Evolutionary conservation across 352 stramenopile species (phyloP).

Genomic region (Phytopythium delawarense): DNA sequence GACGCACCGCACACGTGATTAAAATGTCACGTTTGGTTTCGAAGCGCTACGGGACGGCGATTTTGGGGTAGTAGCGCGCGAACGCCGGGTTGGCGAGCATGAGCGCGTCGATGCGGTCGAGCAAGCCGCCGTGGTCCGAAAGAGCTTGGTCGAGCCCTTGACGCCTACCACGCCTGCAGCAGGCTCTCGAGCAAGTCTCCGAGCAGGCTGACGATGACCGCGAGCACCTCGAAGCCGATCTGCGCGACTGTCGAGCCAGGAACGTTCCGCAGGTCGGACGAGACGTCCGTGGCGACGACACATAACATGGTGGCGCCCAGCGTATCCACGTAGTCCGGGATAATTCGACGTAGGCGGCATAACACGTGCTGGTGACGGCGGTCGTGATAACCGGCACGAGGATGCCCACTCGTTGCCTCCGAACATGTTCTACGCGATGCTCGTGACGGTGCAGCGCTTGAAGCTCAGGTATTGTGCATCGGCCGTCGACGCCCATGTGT

Average conservation of each 20-base stretch:
- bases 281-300: conserved; percentile 85
- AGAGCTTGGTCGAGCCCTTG: conserved; percentile 94
- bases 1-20: not conserved
- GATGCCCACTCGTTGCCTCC: conserved; percentile 34
- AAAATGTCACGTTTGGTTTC: not conserved
- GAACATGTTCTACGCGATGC: conserved; percentile 28
- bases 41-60: conserved; percentile 21
- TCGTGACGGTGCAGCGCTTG: conserved; percentile 26
- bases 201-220: conserved; percentile 90
- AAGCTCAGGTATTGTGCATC: conserved; percentile 20
- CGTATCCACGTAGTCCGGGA: conserved; percentile 87
- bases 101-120: conserved; percentile 95
- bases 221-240: conserved; percentile 84
- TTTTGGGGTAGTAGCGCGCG: conserved; percentile 48
- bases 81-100: conserved; percentile 93
- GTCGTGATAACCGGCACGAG: conserved; percentile 24
- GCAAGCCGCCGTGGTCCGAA: conserved; percentile 94
- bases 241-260: conserved; percentile 76
- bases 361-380: conserved; percentile 23
- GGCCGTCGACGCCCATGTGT: not conserved
- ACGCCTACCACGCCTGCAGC: conserved; percentile 93
- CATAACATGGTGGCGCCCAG: conserved; percentile 73
- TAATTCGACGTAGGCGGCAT: conserved; percentile 36
- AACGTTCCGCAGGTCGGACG: conserved; percentile 58
- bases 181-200: conserved; percentile 95